Evolutionary conservation across 495 filamentous ascomycete genomes (phyloP).

Genomic region (Neurospora hispaniola): DNA sequence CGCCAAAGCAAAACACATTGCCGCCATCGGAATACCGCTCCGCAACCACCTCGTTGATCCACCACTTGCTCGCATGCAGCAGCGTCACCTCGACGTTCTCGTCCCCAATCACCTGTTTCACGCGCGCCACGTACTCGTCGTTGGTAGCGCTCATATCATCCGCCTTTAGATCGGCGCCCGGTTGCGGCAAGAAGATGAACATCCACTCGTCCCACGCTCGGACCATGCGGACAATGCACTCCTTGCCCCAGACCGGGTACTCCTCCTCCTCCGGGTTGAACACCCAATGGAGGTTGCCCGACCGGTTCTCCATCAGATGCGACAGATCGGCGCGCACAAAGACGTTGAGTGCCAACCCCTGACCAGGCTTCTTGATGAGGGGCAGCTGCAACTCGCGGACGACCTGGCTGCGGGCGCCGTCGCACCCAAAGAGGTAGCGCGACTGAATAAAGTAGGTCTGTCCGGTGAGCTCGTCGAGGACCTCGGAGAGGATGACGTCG

Average conservation of each 20-base stretch:
- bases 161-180: slow-evolving; percentile 17
- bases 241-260: slow-evolving; percentile 25
- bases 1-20: slow-evolving; percentile 36
- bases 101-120: slow-evolving; percentile 42
- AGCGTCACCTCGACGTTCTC: slow-evolving; percentile 26
- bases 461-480: slow-evolving; percentile 34
- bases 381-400: slow-evolving; percentile 38
- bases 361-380: slow-evolving; percentile 39
- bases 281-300: slow-evolving; percentile 48
- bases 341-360: slow-evolving; percentile 45
- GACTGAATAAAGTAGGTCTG: slow-evolving; percentile 35
- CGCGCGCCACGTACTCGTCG: slow-evolving; percentile 28
- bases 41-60: slow-evolving; percentile 33
- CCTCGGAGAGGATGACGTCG: slow-evolving; percentile 25
- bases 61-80: slow-evolving; percentile 29
- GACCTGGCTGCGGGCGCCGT: slow-evolving; percentile 45
- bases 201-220: slow-evolving; percentile 38
- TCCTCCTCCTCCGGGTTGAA: slow-evolving; percentile 24
- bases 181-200: slow-evolving; percentile 30
- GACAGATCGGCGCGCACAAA: slow-evolving; percentile 43
- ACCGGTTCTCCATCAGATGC: slow-evolving; percentile 35
- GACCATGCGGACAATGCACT: slow-evolving; percentile 31
- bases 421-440: slow-evolving; percentile 47
- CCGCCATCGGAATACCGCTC: slow-evolving; percentile 28
- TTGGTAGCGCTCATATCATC: slow-evolving; percentile 23